phyloP scores from a whole-genome alignment of 495 filamentous ascomycete genomes.

The Penicillium nucicola region DNA sequence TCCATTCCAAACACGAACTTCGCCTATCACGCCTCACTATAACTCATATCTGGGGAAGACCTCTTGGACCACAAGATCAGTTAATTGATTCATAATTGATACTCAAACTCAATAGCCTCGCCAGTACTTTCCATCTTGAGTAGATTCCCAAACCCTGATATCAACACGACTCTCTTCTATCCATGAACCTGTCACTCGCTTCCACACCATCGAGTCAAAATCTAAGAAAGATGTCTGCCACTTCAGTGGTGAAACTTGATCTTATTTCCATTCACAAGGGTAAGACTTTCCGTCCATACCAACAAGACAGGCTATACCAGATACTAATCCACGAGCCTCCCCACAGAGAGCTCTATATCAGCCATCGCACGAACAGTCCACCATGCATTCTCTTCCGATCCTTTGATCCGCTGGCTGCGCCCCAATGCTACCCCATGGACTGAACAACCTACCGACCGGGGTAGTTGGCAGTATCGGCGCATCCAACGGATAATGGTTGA shows the following conservation, averaged over 20 bases:
- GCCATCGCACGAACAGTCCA: constrained; percentile 21
- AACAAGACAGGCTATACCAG: no score
- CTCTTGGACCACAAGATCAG: not conserved
- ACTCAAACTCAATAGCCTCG: not conserved
- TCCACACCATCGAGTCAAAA: not conserved
- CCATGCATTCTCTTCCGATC: constrained; percentile 27
- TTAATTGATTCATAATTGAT: not conserved
- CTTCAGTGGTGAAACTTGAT: not conserved
- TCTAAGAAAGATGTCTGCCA: not conserved
- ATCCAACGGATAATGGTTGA: constrained; percentile 21
- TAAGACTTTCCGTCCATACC: not conserved
- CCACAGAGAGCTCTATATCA: constrained; percentile 11
- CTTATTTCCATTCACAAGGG: constrained; percentile 7
- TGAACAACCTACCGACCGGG: not conserved
- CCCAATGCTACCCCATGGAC: constrained; percentile 22
- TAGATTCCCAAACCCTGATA: not conserved
- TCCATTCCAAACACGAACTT: not conserved
- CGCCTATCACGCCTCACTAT: not conserved
- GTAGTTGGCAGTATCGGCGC: constrained; percentile 27
- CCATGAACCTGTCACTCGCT: not conserved
- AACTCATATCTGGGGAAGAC: not conserved
- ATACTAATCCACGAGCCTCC: no score
- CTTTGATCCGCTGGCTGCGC: constrained; percentile 28
- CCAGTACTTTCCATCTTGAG: not conserved
- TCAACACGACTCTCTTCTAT: not conserved